Conservation (phyloP, 345 rosid genomes). For the Raphanus sativus region DNA sequence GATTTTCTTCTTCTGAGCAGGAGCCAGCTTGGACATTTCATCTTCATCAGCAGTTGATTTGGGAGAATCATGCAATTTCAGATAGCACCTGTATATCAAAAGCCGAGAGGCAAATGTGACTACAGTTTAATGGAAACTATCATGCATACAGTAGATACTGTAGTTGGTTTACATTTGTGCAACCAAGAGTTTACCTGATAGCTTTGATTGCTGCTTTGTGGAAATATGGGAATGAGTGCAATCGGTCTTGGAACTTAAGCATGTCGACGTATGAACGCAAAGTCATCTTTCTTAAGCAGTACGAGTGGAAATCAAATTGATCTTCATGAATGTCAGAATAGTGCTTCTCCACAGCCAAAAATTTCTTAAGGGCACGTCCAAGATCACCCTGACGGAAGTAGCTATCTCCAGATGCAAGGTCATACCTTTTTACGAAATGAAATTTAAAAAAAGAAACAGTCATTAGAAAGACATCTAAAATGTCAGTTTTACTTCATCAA, state of each 20-base stretch:
- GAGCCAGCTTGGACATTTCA: conserved; percentile 69
- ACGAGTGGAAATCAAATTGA: conserved; percentile 99
- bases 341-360: conserved; percentile 98
- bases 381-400: conserved; percentile 92
- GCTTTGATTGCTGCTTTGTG: conserved; percentile 95
- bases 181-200: conserved; percentile 59
- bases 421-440: conserved; percentile 62
- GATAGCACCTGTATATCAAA: conserved; percentile 64
- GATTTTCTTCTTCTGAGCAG: conserved; percentile 91
- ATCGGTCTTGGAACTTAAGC: conserved; percentile 96
- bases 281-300: conserved; percentile 97
- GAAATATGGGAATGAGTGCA: conserved; percentile 90
- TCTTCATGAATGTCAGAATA: conserved; percentile 96
- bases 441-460: conserved; percentile 1
- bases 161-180: conserved; percentile 5
- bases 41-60: conserved; percentile 77
- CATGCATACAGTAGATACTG: conserved; percentile 9
- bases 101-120: conserved; percentile 12
- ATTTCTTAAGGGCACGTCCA: conserved; percentile 90
- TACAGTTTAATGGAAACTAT: conserved; percentile 8
- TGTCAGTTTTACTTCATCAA: conserved; percentile 13
- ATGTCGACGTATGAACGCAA: conserved; percentile 93
- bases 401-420: conserved; percentile 98
- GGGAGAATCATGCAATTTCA: conserved; percentile 83
- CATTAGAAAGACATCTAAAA: conserved; percentile 22